Percentiles rank a stretch among this genome's conserved stretches.
These are phyloP conservation scores for Sorghum bicolor DNA, from an alignment of 176 grass and related monocot species.

Conservation along the genomic window DNA sequence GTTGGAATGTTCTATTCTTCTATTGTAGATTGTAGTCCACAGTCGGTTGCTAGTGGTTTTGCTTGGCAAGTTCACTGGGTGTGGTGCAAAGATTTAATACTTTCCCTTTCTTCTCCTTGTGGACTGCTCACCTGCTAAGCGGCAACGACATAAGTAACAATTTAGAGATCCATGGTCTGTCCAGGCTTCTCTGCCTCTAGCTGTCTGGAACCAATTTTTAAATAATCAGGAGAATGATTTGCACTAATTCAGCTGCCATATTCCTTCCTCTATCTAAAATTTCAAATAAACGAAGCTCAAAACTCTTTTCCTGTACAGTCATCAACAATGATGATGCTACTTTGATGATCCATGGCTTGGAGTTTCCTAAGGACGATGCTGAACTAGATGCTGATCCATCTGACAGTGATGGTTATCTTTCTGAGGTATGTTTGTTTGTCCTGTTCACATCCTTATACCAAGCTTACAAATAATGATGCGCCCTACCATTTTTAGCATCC, in stretches of 20 bases:
- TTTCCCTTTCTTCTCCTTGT: too few relatives aligned
- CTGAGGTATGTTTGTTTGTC: slow-evolving; percentile 48
- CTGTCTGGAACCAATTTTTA: not conserved
- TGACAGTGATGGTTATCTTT: slow-evolving; percentile 83
- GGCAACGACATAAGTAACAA: not conserved
- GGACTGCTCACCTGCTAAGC: not conserved
- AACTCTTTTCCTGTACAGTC: slow-evolving; percentile 31
- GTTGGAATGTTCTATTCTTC: too few relatives aligned
- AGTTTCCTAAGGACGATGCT: slow-evolving; percentile 54
- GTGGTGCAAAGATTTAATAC: too few relatives aligned
- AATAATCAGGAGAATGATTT: not conserved
- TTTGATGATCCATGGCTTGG: slow-evolving; percentile 33
- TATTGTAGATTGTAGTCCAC: too few relatives aligned
- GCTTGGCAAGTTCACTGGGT: too few relatives aligned
- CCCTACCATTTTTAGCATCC: not conserved
- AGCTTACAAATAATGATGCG: not conserved
- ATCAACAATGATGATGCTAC: slow-evolving; percentile 8
- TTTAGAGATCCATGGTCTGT: not conserved
- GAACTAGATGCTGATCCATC: slow-evolving; percentile 45
- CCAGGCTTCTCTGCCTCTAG: too few relatives aligned
- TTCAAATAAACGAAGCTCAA: not conserved
- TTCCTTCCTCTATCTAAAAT: not conserved
- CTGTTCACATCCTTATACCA: not conserved
- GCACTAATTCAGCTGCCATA: not conserved
- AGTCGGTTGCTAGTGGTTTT: too few relatives aligned